phyloP scores from a whole-genome alignment of 371 early-diverging fungal genomes.

The Batrachochytrium dendrobatidis region DNA sequence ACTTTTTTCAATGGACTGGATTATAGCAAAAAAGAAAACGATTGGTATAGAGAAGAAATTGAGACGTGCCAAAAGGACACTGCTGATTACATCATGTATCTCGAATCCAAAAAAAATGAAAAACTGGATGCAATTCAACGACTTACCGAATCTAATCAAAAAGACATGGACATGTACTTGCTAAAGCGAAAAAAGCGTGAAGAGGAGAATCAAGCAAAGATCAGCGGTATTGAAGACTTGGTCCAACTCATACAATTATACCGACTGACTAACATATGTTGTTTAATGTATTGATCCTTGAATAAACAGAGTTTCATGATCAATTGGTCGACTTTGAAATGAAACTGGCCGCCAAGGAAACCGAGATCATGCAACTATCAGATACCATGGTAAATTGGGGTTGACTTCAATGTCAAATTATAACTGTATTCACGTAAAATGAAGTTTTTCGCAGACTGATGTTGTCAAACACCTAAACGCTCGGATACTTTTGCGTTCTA shows the following conservation, averaged over 20 bases:
- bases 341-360: conserved; percentile 35
- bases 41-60: conserved; percentile 42
- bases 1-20: neutral
- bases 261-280: neutral
- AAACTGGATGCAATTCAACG: conserved; percentile 30
- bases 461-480: neutral
- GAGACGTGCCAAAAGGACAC: conserved; percentile 37
- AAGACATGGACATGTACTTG: conserved; percentile 26
- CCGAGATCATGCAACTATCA: conserved; percentile 33
- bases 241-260: neutral
- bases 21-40: conserved; percentile 39
- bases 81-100: conserved; percentile 38
- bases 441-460: neutral
- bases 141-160: conserved; percentile 27
- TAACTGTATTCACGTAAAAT: no score
- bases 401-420: no score
- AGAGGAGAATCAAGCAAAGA: conserved; percentile 22
- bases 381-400: conserved; percentile 29
- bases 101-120: conserved; percentile 31
- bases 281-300: neutral
- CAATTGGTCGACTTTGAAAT: conserved; percentile 26
- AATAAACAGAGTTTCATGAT: no score
- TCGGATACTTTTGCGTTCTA: neutral
- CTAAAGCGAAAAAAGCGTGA: conserved; percentile 18
- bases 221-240: conserved; percentile 20